Evolutionary conservation across 106 monocot genomes (phyloP), one percentile per base, ranked within the genome.

Genomic region (Alisma plantagoaquatica): DNA sequence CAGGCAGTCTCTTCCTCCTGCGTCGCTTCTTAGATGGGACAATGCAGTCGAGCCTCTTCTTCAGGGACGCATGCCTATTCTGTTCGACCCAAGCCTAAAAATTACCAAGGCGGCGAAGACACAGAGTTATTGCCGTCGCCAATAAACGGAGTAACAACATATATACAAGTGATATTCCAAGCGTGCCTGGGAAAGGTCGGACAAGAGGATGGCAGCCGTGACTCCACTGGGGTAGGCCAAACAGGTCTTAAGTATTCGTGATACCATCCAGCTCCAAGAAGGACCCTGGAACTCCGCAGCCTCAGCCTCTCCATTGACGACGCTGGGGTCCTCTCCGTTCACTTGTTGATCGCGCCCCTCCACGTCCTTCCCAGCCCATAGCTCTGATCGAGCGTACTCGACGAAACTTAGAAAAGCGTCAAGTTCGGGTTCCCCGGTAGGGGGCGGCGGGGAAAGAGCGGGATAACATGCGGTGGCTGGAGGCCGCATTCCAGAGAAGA

Each of bases 141-240:
- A n/a, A n/a, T n/a, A n/a, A n/a, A n/a, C n/a, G n/a, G n/a, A n/a
- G n/a, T n/a, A n/a, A n/a, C n/a, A n/a, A n/a, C n/a, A n/a, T n/a
- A n/a, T n/a, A n/a, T n/a, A n/a, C n/a, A n/a, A n/a, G n/a, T n/a
- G n/a, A n/a, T n/a, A n/a, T n/a, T n/a, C n/a, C n/a, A n/a, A n/a
- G 17, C 1, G 3, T 33, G 78, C 90, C 78, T 86, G 89, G 52
- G 82, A 98, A 41, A 98, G 81, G 60, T 90, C 98, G 29, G 90
- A 90, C 48, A 98, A 83, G 30, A 90, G 76, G 43, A 98, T 90
- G 23, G 74, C 98, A 5, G 84, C 23, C 19, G 85, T 98, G 66
- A 98, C 85, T 19, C 98, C 90, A 51, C 98, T 98, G 46, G 90
- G 77, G 54, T 79, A 98, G 1, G 81, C 76, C n/a, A 68, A 27